phyloP scores from a whole-genome alignment of 169 alveolate species.

The Nephromyces sp. region DNA sequence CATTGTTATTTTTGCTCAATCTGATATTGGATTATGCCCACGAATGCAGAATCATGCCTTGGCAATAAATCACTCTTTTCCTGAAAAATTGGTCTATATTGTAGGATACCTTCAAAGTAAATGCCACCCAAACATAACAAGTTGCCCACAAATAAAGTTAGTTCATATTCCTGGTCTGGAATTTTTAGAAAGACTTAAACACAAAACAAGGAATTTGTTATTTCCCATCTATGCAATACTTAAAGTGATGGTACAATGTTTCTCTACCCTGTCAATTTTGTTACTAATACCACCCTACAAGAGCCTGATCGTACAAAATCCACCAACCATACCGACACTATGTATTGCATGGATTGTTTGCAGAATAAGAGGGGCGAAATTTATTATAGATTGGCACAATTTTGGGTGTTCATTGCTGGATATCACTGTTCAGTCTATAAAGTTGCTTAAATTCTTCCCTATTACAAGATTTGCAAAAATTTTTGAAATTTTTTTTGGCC shows the following conservation, averaged over 20 bases:
- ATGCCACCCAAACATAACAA: not conserved
- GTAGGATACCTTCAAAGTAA: not conserved
- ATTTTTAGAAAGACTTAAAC: not conserved
- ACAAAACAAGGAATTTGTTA: not conserved
- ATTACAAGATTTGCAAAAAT: constrained; percentile 22
- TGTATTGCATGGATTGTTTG: constrained; percentile 40
- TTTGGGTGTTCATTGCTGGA: constrained; percentile 72
- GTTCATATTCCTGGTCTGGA: not conserved
- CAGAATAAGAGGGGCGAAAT: constrained; percentile 37
- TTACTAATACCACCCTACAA: constrained; percentile 40
- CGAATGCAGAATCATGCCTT: not conserved
- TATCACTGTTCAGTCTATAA: constrained; percentile 7
- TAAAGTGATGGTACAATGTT: not conserved
- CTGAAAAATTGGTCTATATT: not conserved
- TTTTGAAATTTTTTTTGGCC: constrained; percentile 65
- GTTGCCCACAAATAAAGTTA: not conserved
- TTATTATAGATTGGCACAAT: constrained; percentile 83
- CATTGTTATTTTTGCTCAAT: not conserved
- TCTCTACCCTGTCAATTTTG: not conserved
- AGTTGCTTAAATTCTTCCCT: not conserved
- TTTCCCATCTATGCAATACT: not conserved
- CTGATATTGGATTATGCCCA: not conserved
- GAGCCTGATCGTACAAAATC: constrained; percentile 66
- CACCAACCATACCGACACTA: constrained; percentile 79
- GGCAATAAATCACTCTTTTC: not conserved